Evolutionary conservation across 768 basidiomycete species (phyloP).

Genomic region (Xerocomus spinulosus): DNA sequence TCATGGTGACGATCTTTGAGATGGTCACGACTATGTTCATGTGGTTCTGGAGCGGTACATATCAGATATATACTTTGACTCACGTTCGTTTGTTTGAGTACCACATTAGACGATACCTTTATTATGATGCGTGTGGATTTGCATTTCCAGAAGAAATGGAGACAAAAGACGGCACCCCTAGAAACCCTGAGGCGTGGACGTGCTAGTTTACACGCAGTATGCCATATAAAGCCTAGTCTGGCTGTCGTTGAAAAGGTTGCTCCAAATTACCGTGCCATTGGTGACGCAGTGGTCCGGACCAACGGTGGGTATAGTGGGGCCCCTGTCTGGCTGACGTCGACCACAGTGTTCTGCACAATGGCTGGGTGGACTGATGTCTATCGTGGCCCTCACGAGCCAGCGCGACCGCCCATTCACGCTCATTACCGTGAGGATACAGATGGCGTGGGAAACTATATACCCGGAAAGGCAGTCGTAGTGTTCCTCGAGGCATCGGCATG

Average conservation of each 20-base stretch:
- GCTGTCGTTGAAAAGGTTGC: conserved; percentile 6
- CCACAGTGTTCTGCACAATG: background rate
- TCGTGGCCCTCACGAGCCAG: background rate
- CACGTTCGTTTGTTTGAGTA: no score
- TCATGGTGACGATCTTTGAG: background rate
- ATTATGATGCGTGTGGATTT: no score
- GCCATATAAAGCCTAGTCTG: background rate
- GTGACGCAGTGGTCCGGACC: conserved; percentile 3
- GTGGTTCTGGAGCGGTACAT: background rate
- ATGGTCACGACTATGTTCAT: conserved; percentile 2
- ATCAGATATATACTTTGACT: no score
- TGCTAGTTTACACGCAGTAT: conserved; percentile 4
- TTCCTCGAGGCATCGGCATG: conserved; percentile 31
- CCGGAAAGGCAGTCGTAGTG: conserved; percentile 17
- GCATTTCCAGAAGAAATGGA: no score
- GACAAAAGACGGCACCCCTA: no score
- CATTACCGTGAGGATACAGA: conserved; percentile 21
- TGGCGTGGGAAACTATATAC: conserved; percentile 17
- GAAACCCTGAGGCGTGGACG: no score
- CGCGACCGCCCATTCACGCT: conserved; percentile 4
- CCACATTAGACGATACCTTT: no score
- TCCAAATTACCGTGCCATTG: conserved; percentile 20
- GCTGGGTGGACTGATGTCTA: background rate
- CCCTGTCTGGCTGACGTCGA: conserved; percentile 14
- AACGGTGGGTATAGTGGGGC: conserved; percentile 26